Conservation (phyloP, 805 yeast genomes). For the Candida suzukii region DNA sequence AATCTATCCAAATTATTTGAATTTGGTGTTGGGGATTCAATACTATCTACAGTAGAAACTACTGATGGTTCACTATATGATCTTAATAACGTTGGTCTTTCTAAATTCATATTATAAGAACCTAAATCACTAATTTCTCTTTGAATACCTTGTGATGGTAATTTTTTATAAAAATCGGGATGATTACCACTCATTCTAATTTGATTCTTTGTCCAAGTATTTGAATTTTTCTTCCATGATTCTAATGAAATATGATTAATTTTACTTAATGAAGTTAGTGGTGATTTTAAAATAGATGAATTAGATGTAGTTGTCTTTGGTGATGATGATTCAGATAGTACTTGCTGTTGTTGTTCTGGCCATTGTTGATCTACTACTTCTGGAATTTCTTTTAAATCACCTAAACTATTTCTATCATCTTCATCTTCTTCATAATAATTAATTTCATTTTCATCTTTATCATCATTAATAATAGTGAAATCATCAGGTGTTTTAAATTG, state of each 20-base stretch:
- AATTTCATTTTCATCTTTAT: neutral
- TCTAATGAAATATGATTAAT: slow-evolving; percentile 19
- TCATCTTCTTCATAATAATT: neutral
- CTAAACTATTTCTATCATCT: neutral
- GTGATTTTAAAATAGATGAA: neutral
- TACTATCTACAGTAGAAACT: neutral
- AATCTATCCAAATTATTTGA: neutral
- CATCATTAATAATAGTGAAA: neutral
- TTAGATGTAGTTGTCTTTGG: neutral
- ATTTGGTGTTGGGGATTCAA: neutral
- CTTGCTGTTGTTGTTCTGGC: slow-evolving; percentile 4
- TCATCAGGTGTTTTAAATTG: neutral
- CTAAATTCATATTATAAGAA: neutral
- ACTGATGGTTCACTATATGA: slow-evolving; percentile 16
- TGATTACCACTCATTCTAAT: slow-evolving; percentile 10
- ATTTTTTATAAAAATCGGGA: neutral
- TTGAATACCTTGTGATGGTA: neutral
- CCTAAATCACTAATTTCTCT: neutral
- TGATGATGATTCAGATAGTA: neutral
- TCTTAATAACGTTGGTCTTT: slow-evolving; percentile 9
- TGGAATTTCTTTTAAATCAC: slow-evolving; percentile 17
- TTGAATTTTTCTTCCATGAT: slow-evolving; percentile 19
- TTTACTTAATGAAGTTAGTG: too few species aligned
- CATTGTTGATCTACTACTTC: slow-evolving; percentile 9
- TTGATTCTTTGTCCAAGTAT: slow-evolving; percentile 15